These are phyloP conservation scores for Fomitiporia mediterranea DNA, from an alignment of 1,284 basidiomycete genomes.

Conservation along the genomic window DNA sequence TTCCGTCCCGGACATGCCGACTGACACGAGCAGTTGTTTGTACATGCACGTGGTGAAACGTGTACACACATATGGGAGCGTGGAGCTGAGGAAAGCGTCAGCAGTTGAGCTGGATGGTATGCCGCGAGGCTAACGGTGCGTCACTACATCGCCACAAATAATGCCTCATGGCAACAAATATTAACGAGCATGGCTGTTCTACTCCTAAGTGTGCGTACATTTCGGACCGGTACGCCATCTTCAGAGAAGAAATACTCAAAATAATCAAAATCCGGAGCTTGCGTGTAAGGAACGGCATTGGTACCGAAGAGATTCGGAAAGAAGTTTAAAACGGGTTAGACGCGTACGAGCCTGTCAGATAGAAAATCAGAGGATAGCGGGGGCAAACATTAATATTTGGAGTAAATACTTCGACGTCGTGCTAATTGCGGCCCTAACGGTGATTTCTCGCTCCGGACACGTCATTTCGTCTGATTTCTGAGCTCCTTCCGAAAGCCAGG, in stretches of 20 bases:
- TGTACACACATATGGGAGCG: neutral
- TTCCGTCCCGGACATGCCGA: neutral
- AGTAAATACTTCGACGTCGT: too few relatives aligned
- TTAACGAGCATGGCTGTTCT: neutral
- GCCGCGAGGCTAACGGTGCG: neutral
- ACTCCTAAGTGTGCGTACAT: neutral
- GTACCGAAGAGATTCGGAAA: neutral
- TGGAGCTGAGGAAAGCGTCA: neutral
- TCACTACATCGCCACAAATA: neutral
- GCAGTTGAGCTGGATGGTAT: too few relatives aligned
- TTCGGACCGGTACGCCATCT: neutral
- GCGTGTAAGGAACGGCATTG: neutral
- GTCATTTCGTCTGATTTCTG: neutral
- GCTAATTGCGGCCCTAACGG: neutral
- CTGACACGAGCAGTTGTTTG: neutral
- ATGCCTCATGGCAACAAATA: neutral
- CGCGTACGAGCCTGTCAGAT: too few relatives aligned
- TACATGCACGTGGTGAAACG: neutral
- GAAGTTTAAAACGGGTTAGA: too few relatives aligned
- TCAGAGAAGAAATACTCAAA: neutral
- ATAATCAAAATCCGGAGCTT: neutral
- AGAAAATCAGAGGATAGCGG: neutral
- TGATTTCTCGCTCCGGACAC: neutral
- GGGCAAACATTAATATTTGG: neutral
- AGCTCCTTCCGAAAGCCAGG: neutral